phyloP scores from a whole-genome alignment of 805 yeast species.

The Zygotorulaspora danielsina region DNA sequence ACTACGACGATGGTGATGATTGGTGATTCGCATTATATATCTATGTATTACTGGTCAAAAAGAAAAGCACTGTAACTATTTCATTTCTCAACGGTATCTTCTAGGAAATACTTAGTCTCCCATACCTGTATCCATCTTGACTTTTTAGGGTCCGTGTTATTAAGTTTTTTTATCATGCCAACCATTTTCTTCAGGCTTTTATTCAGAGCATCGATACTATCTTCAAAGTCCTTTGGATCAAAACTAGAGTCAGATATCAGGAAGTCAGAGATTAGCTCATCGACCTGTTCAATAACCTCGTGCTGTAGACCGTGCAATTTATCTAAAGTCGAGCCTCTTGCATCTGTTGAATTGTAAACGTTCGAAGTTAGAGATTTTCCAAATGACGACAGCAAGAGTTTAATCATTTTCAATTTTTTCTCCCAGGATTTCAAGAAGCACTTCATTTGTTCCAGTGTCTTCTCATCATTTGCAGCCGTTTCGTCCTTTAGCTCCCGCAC shows the following conservation, averaged over 20 bases:
- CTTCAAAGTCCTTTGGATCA: slow-evolving; percentile 36
- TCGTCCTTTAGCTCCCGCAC: slow-evolving; percentile 29
- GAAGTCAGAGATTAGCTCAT: slow-evolving; percentile 54
- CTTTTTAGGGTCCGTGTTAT: slow-evolving; percentile 48
- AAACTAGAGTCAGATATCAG: slow-evolving; percentile 38
- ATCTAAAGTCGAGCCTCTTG: slow-evolving; percentile 45
- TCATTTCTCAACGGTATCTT: not conserved
- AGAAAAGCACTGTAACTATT: not conserved
- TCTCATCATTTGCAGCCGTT: slow-evolving; percentile 34
- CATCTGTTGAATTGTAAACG: slow-evolving; percentile 23
- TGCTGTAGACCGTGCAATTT: slow-evolving; percentile 42
- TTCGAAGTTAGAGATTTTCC: slow-evolving; percentile 51
- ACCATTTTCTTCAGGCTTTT: slow-evolving; percentile 31
- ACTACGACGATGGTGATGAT: slow-evolving; percentile 79
- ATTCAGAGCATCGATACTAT: slow-evolving; percentile 26
- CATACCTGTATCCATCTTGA: slow-evolving; percentile 36
- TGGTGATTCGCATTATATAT: slow-evolving; percentile 40
- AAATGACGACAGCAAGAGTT: slow-evolving; percentile 54
- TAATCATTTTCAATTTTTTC: slow-evolving; percentile 44
- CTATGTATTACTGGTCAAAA: not conserved
- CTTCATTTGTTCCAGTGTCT: slow-evolving; percentile 30
- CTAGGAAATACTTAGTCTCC: slow-evolving; percentile 31
- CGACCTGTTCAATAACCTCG: slow-evolving; percentile 45
- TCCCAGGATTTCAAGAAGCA: slow-evolving; percentile 47
- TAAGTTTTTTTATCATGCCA: slow-evolving; percentile 42